Conservation (phyloP, 371 early-diverging fungal genomes). For the Basidiobolus meristosporus region DNA sequence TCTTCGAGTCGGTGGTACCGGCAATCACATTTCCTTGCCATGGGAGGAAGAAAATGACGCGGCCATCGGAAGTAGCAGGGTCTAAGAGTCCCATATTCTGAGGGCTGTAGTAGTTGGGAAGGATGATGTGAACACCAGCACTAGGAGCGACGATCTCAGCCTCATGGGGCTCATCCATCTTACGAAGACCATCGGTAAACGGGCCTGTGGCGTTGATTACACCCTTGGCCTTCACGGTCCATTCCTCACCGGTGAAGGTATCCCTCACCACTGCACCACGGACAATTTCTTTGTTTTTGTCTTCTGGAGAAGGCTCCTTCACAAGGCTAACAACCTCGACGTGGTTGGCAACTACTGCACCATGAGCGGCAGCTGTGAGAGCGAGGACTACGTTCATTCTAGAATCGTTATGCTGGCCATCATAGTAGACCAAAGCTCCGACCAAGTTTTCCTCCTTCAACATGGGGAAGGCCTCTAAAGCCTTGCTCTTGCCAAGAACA, state of each 20-base stretch:
- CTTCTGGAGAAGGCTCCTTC: slow-evolving; percentile 54
- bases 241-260: slow-evolving; percentile 72
- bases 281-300: slow-evolving; percentile 18
- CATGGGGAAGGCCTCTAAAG: slow-evolving; percentile 90
- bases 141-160: slow-evolving; percentile 84
- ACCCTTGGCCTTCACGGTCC: slow-evolving; percentile 79
- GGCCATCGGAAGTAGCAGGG: slow-evolving; percentile 92
- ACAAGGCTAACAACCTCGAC: slow-evolving; percentile 70
- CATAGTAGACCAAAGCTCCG: slow-evolving; percentile 95
- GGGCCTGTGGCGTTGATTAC: slow-evolving; percentile 89
- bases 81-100: slow-evolving; percentile 94
- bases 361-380: slow-evolving; percentile 84
- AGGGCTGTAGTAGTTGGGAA: slow-evolving; percentile 89
- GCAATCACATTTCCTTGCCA: slow-evolving; percentile 96
- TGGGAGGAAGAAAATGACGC: slow-evolving; percentile 97
- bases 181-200: slow-evolving; percentile 60
- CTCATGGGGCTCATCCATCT: slow-evolving; percentile 62
- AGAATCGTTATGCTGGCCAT: slow-evolving; percentile 96
- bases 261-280: slow-evolving; percentile 77
- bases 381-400: slow-evolving; percentile 95
- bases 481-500: slow-evolving; percentile 66
- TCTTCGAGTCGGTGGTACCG: slow-evolving; percentile 95
- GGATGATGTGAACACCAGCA: slow-evolving; percentile 94
- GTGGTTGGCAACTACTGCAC: slow-evolving; percentile 92
- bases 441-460: slow-evolving; percentile 75